A percentile compares a stretch with the other conserved stretches of the same genome.
phyloP scores from a whole-genome alignment of 192 early-diverging fungal species.

The Backusella australiensis region DNA sequence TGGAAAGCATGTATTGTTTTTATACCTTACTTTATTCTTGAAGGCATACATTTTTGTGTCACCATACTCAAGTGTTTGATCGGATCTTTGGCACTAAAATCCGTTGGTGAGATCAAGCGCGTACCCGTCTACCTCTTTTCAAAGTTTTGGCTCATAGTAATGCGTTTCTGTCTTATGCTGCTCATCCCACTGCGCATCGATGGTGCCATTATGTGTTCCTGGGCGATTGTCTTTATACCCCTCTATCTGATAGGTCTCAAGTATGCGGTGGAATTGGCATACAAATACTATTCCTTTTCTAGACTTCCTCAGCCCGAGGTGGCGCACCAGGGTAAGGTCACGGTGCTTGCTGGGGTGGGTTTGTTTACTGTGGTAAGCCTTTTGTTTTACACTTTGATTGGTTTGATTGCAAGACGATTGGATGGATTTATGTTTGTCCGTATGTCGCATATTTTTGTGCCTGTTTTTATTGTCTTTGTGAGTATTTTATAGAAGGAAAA shows the following conservation, averaged over 20 bases:
- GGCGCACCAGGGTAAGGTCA: slow-evolving; percentile 45
- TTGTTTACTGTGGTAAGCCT: slow-evolving; percentile 48
- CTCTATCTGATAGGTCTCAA: slow-evolving; percentile 61
- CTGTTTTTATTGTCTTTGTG: slow-evolving; percentile 62
- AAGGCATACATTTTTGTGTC: slow-evolving; percentile 62
- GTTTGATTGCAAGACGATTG: slow-evolving; percentile 49
- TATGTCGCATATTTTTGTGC: slow-evolving; percentile 61
- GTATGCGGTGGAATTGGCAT: slow-evolving; percentile 48
- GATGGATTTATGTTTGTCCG: slow-evolving; percentile 43
- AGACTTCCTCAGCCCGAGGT: slow-evolving; percentile 42
- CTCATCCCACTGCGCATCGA: slow-evolving; percentile 68
- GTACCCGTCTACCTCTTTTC: slow-evolving; percentile 39
- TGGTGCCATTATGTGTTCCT: slow-evolving; percentile 49
- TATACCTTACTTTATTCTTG: slow-evolving; percentile 82
- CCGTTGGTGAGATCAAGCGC: not conserved
- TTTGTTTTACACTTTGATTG: slow-evolving; percentile 52
- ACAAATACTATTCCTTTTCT: slow-evolving; percentile 36
- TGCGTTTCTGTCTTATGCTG: slow-evolving; percentile 66
- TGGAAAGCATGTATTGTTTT: slow-evolving; percentile 71
- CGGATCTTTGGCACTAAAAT: not conserved
- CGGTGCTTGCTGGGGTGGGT: slow-evolving; percentile 40
- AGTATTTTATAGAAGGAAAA: slow-evolving; percentile 10
- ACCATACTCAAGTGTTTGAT: not conserved
- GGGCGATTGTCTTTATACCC: slow-evolving; percentile 70
- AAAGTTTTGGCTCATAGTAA: slow-evolving; percentile 60